phyloP scores from a whole-genome alignment of 305 asterid genomes.

The Fraxinus angustifolia region DNA sequence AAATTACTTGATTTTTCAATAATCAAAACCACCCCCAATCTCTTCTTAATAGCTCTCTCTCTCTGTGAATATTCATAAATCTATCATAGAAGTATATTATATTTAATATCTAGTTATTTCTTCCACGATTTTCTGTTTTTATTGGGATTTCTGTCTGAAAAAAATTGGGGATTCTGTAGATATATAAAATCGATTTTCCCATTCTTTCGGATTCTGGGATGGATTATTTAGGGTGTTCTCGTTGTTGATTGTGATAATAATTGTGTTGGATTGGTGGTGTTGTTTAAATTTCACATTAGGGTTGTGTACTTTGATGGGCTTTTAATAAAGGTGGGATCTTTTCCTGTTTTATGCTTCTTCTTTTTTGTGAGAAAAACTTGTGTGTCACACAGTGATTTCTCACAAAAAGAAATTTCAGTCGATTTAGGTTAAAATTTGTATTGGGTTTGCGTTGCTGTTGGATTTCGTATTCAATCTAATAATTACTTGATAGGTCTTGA shows the following conservation, averaged over 20 bases:
- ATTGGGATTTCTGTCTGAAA: conserved; percentile 24
- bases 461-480: conserved; percentile 1
- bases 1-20: conserved; percentile 8
- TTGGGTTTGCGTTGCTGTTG: conserved; percentile 16
- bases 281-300: conserved; percentile 27
- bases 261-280: conserved; percentile 26
- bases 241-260: conserved; percentile 17
- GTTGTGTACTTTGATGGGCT: conserved; percentile 34
- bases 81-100: neutral
- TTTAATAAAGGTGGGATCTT: conserved; percentile 44
- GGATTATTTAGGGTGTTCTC: conserved; percentile 19
- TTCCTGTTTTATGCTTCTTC: conserved; percentile 6
- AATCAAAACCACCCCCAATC: conserved; percentile 27
- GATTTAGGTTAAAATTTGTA: neutral
- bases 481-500: conserved; percentile 5
- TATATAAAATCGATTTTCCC: neutral
- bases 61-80: conserved; percentile 21
- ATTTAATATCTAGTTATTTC: neutral
- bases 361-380: conserved; percentile 22
- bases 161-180: conserved; percentile 27
- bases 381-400: conserved; percentile 2
- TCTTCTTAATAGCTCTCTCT: conserved; percentile 11
- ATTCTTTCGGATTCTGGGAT: conserved; percentile 17
- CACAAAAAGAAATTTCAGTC: conserved; percentile 20
- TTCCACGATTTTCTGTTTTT: conserved; percentile 19